These are phyloP conservation scores for Pseudotsuga menziesii DNA, from an alignment of 75 land plant genomes.

Conservation along the genomic window DNA sequence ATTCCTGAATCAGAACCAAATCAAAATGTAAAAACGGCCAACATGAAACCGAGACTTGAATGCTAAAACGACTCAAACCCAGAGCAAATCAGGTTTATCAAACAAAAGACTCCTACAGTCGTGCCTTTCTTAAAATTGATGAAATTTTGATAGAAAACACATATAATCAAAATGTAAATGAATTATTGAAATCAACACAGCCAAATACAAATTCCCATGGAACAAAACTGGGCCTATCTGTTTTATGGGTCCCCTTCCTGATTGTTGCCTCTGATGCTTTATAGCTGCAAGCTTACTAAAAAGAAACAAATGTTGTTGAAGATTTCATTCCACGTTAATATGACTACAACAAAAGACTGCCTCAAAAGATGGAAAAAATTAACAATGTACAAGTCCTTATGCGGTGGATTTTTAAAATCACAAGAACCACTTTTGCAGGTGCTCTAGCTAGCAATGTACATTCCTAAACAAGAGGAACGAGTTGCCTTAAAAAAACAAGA, in stretches of 20 bases:
- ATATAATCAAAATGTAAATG: not conserved
- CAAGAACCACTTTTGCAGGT: not conserved
- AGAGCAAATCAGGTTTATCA: not conserved
- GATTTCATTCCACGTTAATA: not conserved
- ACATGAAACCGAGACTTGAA: not conserved
- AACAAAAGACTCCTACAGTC: not conserved
- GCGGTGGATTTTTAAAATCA: not conserved
- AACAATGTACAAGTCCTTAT: not conserved
- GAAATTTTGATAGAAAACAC: not conserved
- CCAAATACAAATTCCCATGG: not conserved
- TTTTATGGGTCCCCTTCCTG: too few species aligned
- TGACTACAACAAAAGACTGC: too few species aligned
- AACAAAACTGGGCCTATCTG: too few species aligned
- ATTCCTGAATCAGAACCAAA: constrained; percentile 22
- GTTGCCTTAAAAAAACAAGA: not conserved
- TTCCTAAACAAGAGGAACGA: not conserved
- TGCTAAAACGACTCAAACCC: not conserved
- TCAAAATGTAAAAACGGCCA: not conserved
- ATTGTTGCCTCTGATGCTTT: not conserved
- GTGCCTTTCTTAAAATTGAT: not conserved
- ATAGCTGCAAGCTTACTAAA: not conserved
- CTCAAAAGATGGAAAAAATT: not conserved
- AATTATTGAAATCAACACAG: not conserved
- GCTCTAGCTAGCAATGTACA: not conserved
- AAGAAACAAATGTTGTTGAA: not conserved